phyloP scores from a whole-genome alignment of 331 rosid genomes.

The Arachis monticola region DNA sequence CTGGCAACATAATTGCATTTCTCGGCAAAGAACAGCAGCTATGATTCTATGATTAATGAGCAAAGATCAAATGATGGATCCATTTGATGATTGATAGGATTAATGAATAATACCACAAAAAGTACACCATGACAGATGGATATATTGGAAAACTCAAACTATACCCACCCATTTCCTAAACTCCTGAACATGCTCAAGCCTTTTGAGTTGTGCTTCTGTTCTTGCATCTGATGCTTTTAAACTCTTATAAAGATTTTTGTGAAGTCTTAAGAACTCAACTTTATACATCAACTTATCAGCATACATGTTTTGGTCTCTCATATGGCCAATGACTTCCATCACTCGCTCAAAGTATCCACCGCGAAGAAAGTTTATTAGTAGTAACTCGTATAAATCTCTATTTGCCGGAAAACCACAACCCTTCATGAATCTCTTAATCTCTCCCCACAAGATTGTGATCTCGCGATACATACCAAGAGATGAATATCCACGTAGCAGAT shows the following conservation, averaged over 20 bases:
- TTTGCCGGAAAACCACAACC: constrained; percentile 41
- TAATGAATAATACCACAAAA: too few species aligned
- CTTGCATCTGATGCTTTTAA: constrained; percentile 65
- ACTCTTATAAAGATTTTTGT: constrained; percentile 73
- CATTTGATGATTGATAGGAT: background rate
- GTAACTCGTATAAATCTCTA: constrained; percentile 68
- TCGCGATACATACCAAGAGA: constrained; percentile 75
- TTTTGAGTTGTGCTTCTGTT: constrained; percentile 78
- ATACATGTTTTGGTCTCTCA: constrained; percentile 62
- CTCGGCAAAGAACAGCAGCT: too few species aligned
- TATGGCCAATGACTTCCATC: constrained; percentile 73
- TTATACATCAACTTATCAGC: constrained; percentile 74
- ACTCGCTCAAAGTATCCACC: constrained; percentile 97
- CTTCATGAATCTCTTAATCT: constrained; percentile 72
- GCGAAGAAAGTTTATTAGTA: constrained; percentile 65
- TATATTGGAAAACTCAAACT: constrained; percentile 40
- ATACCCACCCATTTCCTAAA: constrained; percentile 77
- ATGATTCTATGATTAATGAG: too few species aligned
- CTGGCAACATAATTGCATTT: too few species aligned
- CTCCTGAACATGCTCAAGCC: constrained; percentile 69
- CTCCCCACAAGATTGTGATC: constrained; percentile 86
- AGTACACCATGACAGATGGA: too few species aligned
- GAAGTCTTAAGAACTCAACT: constrained; percentile 69
- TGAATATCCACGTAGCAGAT: constrained; percentile 59
- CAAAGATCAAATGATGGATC: constrained; percentile 10